Evolutionary conservation across 2,329 filamentous ascomycete species (phyloP), one percentile per base, ranked within the genome.

Genomic region (Sporothrix dimorphospora): DNA sequence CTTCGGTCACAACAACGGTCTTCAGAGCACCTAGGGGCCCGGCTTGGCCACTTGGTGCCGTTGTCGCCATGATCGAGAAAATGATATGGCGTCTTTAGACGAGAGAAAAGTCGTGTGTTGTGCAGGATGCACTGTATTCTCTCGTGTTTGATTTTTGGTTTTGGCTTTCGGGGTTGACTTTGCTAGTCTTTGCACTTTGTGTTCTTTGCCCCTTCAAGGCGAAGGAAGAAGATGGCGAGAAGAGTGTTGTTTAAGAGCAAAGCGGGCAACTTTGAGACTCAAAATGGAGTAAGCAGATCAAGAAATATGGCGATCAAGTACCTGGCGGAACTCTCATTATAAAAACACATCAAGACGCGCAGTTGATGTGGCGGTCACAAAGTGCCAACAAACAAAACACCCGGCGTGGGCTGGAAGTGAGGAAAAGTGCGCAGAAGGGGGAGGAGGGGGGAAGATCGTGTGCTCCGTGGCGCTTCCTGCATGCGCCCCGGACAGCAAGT

Each of bases 1-100:
- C 66, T 11, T 73, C 74, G 9, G 66, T 74, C 38, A 27, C 67
- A 12, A 24, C 38, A 4, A 24, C 9, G 12, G 34, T 38, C 30
- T 11, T 59, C 30, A 11, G 9, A 11, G 27, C n/a, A 6, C 51
- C 24, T 11, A 8, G 5, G 11, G 24, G 42, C 8, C 63, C 27
- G 19, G 42, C 27, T 21, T 34, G 42, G 51, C 66, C 21, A 12
- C 21, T 27, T 45, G 49, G 30, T 4, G 5, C 21, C 12, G 51
- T 53, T 45, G 71, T n/a, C 12, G 70, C 12, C 70, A 59, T 59
- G 27, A 16, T 51, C 9, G 8, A 45, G 14, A 6, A 24, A 42
- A 6, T 8, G 21, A 27, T 16, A 16, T 42, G n/a, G n/a, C 6
- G 40, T 16, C n/a, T 30, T 5, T 16, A 27, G 12, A 30, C 3